phyloP scores from a whole-genome alignment of 2,329 filamentous ascomycete genomes.

The Ophiostoma tasmaniense region DNA sequence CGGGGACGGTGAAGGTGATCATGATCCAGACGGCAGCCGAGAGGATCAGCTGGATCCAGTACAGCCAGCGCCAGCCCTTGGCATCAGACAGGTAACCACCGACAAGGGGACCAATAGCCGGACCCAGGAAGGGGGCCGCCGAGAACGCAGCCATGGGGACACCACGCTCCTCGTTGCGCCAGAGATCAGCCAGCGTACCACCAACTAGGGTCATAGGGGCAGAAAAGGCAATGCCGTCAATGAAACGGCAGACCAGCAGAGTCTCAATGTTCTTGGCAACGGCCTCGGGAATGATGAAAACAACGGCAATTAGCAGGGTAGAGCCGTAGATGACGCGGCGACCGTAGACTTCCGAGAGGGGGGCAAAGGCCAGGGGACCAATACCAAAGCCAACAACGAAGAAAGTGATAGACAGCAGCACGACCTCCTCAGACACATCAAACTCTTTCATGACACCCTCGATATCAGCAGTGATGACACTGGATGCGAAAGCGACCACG shows the following conservation, averaged over 20 bases:
- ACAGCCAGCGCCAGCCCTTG: conserved; percentile 24
- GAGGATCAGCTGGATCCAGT: conserved; percentile 69
- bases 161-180: conserved; percentile 73
- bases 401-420: conserved; percentile 61
- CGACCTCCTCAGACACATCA: conserved; percentile 61
- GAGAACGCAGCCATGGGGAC: conserved; percentile 82
- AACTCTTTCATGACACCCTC: conserved; percentile 56
- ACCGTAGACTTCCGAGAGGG: conserved; percentile 67
- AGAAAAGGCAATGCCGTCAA: conserved; percentile 77
- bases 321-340: conserved; percentile 61
- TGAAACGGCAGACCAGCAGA: conserved; percentile 64
- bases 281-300: conserved; percentile 76
- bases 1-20: conserved; percentile 81
- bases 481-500: conserved; percentile 61
- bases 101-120: conserved; percentile 65
- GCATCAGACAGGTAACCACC: conserved; percentile 49
- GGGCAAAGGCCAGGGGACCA: conserved; percentile 72
- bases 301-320: conserved; percentile 60
- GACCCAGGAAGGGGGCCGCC: conserved; percentile 74
- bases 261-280: conserved; percentile 68
- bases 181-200: conserved; percentile 75
- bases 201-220: conserved; percentile 82
- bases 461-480: conserved; percentile 71
- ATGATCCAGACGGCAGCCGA: conserved; percentile 60
- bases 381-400: conserved; percentile 79